Conservation (phyloP, 2,329 filamentous ascomycete genomes). For the Ascochyta koolunga region DNA sequence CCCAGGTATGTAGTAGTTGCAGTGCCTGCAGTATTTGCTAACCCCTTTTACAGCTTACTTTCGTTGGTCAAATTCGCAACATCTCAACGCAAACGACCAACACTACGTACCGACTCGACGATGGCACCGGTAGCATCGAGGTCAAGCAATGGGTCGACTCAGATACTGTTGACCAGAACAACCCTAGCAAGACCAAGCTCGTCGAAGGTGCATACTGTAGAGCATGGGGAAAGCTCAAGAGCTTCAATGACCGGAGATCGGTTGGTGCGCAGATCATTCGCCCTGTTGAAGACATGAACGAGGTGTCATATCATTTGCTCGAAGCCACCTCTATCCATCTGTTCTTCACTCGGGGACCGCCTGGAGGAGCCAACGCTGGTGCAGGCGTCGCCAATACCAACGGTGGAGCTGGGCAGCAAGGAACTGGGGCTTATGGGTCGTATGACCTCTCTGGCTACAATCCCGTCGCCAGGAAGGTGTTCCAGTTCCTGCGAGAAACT, state of each 20-base stretch:
- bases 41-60: constrained; percentile 67
- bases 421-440: constrained; percentile 41
- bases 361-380: constrained; percentile 53
- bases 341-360: constrained; percentile 75
- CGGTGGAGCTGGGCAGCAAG: constrained; percentile 26
- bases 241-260: constrained; percentile 82
- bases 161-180: constrained; percentile 55
- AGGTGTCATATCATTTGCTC: constrained; percentile 89
- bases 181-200: constrained; percentile 60
- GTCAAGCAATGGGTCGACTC: constrained; percentile 85
- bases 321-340: constrained; percentile 90
- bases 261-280: constrained; percentile 82
- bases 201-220: constrained; percentile 80
- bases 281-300: constrained; percentile 83
- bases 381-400: constrained; percentile 46
- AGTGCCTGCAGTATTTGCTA: constrained; percentile 8
- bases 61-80: constrained; percentile 89
- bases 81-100: constrained; percentile 88
- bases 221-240: constrained; percentile 83
- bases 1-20: constrained; percentile 52
- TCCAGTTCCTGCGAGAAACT: constrained; percentile 68
- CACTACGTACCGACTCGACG: constrained; percentile 90
- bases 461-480: constrained; percentile 73
- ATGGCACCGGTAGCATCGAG: constrained; percentile 91
- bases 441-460: constrained; percentile 46